Percentiles rank a stretch among this genome's conserved stretches.
Conservation (phyloP, 345 rosid species). For the Syzygium aromaticum region DNA sequence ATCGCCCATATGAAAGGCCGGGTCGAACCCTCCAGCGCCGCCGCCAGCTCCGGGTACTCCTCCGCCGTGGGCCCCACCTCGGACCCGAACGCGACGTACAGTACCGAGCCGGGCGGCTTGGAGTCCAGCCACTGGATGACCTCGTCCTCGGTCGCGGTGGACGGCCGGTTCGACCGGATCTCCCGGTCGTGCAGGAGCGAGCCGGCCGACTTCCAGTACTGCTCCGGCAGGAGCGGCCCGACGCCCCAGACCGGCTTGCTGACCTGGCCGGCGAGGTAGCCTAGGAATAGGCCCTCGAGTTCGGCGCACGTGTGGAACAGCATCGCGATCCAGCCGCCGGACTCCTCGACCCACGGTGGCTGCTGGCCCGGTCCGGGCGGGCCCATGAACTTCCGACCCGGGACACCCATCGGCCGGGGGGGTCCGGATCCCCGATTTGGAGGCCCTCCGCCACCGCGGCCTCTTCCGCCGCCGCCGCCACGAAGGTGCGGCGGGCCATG, state of each 20-base stretch:
- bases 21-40: constrained; percentile 11
- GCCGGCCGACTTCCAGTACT: constrained; percentile 17
- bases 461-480: not conserved
- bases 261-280: constrained; percentile 8
- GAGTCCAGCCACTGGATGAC: constrained; percentile 25
- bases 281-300: constrained; percentile 21
- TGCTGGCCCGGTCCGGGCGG: constrained; percentile 23
- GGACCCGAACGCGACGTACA: constrained; percentile 31
- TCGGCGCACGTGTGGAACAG: constrained; percentile 32
- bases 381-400: constrained; percentile 3
- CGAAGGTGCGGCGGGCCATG: constrained; percentile 3
- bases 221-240: constrained; percentile 33
- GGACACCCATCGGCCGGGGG: not conserved
- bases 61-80: constrained; percentile 24
- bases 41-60: constrained; percentile 11
- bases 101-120: constrained; percentile 24
- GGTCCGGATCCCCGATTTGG: not conserved
- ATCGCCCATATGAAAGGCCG: constrained; percentile 16
- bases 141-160: constrained; percentile 20
- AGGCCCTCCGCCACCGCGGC: not conserved
- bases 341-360: constrained; percentile 28
- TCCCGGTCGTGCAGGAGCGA: constrained; percentile 24
- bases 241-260: constrained; percentile 35
- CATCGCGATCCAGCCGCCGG: constrained; percentile 5
- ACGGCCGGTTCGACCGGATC: constrained; percentile 9